Evolutionary conservation across 1,284 basidiomycete species (phyloP), one percentile per base, ranked within the genome.

Genomic region (Apiotrichum akiyoshidainum): DNA sequence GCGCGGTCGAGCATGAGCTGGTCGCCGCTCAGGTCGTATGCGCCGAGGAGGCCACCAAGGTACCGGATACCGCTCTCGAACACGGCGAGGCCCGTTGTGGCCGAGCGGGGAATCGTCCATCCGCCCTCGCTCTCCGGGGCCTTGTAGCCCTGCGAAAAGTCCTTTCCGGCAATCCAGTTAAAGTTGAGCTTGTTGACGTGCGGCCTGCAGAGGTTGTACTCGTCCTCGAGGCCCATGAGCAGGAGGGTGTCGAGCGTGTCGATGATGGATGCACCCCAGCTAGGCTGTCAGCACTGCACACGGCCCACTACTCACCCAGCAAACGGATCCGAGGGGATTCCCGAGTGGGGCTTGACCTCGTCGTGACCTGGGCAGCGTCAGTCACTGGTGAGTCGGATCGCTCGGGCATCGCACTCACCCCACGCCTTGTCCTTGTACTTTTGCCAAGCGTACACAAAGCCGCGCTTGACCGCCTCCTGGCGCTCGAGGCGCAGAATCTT

Each of bases 1-100:
- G 82, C 82, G 39, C 82, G 73, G 9, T 81, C 78, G 13, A 80
- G 70, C 68, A 82, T 72, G 16, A 82, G 66, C 55, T 83, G 69
- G 69, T 84, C 75, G 11, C 85, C 85, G 47, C 85, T 88, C 22
- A 96, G 82, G 71, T 95, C 92, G 72, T 89, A 93, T 1, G 92
- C 87, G 49, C 87, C 88, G 31, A 96, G 73, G 11, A 81, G 83
- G 8, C 90, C 90, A 13, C 91, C 92, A 5, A 95, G 82, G 74
- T 93, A 92, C 17, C 92, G 88, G 63, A 96, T 96, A 0, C 86
- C 89, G 0, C 89, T 92, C 79, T 95, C 92, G 70, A 95, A 95
- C 4, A 92, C 81, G 54, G 88, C 87, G 31, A 75, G 53, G 12
- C 55, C 60, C 9, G 66, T 58, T 1, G 48, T 40, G n/a, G 52